Base-by-base conservation (phyloP, 139 green algal species). In the Dunaliella sp. region DNA sequence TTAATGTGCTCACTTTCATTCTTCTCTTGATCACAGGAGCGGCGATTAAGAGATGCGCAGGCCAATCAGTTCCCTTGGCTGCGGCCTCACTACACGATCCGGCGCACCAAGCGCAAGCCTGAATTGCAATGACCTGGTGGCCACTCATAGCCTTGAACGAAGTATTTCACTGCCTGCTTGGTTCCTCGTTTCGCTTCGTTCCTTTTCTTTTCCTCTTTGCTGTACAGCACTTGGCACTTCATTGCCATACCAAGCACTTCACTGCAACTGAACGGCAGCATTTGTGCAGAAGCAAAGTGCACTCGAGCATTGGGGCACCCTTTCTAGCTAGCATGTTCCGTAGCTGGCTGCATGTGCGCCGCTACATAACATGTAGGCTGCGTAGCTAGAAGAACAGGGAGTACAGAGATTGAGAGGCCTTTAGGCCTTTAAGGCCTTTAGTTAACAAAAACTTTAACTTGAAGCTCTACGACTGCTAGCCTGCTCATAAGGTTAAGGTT, bases 41-140 rank as follows among this genome's bases (percentile, higher is more conserved):
- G 48, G 7, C 48, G 48, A 16, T 65, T 65, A 16, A 7, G 48
- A 65, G 48, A 65, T 65, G 48, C 16, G 48, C 48, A 65, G 73
- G n/a, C 73, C 7, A 36, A 84, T 2, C 80, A 84, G 80, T 57
- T 75, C 59, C 34, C 37, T 22, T 38, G 82, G 7, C 38, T 75
- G 38, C 81, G 77, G 26, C 81, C 86, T 58, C 84, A 84, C 35
- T 89, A 89, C 77, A 72, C 74, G 35, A 77, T 89, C 75, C 25
- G 1, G 38, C 82, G 86, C 33, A 35, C 77, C 0, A 76, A 58
- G 21, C 77, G 82, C 1, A 82, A 82, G 83, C 77, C 82, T 0
- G 86, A 89, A 38, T 38, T 89, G 33, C 7, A 25, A 16, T 77
- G 48, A 84, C n/a, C n/a, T n/a, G n/a, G n/a, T n/a, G n/a, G n/a